These are phyloP conservation scores for Alternaria dauci DNA, from an alignment of 2,329 filamentous ascomycete genomes.

Conservation along the genomic window DNA sequence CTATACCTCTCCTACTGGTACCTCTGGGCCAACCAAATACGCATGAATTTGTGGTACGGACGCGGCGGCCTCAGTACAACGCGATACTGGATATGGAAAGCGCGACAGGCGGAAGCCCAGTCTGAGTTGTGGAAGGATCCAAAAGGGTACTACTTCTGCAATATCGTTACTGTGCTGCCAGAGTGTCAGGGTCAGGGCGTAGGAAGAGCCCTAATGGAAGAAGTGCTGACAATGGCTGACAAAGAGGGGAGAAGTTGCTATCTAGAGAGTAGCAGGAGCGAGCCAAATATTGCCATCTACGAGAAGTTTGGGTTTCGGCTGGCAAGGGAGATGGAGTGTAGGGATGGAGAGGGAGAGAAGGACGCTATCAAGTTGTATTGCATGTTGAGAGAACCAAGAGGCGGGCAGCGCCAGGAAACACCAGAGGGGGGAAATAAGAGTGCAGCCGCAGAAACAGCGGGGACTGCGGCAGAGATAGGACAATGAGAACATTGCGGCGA, in stretches of 20 bases:
- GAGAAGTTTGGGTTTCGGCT: constrained; percentile 73
- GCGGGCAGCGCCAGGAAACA: neutral
- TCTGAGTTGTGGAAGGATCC: constrained; percentile 69
- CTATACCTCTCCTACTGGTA: constrained; percentile 70
- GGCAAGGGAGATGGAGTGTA: constrained; percentile 71
- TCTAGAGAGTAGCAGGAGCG: constrained; percentile 72
- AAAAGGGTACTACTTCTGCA: constrained; percentile 77
- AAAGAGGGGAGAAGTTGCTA: constrained; percentile 71
- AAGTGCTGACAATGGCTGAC: constrained; percentile 70
- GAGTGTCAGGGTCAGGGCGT: constrained; percentile 72
- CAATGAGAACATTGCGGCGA: neutral
- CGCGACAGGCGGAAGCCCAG: constrained; percentile 69
- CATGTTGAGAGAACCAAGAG: constrained; percentile 54
- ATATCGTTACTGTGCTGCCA: constrained; percentile 74
- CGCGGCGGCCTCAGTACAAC: constrained; percentile 72
- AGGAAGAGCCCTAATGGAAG: constrained; percentile 69
- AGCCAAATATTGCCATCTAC: constrained; percentile 76
- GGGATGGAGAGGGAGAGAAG: constrained; percentile 65
- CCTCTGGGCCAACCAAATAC: constrained; percentile 71
- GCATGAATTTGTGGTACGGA: constrained; percentile 73
- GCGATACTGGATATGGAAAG: constrained; percentile 78
- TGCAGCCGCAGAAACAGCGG: neutral
- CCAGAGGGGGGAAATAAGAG: neutral
- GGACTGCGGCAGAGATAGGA: neutral
- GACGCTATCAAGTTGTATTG: constrained; percentile 55